phyloP scores from a whole-genome alignment of 768 basidiomycete genomes.

The Lepiota subincarnata region DNA sequence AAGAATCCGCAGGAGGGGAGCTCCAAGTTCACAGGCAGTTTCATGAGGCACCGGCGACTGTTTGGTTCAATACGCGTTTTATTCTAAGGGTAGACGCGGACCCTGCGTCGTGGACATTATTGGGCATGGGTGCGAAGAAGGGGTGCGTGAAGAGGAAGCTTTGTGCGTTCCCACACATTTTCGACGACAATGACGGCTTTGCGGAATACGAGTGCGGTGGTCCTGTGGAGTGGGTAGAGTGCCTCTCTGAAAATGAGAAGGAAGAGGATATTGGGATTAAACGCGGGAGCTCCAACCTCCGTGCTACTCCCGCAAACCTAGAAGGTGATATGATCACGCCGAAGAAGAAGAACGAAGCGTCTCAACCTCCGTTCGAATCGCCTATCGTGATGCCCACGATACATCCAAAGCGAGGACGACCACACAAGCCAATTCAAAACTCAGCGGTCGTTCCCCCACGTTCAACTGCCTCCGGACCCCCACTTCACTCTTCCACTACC shows the following conservation, averaged over 20 bases:
- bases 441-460: no score
- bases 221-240: not conserved
- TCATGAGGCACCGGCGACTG: not conserved
- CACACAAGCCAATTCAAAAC: no score
- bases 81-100: not conserved
- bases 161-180: not conserved
- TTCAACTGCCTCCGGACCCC: not conserved
- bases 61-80: constrained; percentile 6
- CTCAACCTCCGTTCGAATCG: no score
- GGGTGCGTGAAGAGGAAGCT: not conserved
- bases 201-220: not conserved
- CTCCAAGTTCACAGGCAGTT: not conserved
- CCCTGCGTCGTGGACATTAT: not conserved
- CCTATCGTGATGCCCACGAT: no score
- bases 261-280: not conserved
- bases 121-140: not conserved
- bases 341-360: not conserved
- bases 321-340: not conserved
- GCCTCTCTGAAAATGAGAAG: not conserved
- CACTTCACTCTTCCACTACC: not conserved
- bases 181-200: not conserved
- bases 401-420: no score
- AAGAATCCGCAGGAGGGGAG: not conserved
- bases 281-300: no score
- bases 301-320: not conserved